Evolutionary conservation across 441 rosid species (phyloP), one percentile per base, ranked within the genome.

Genomic region (Manihot esculenta): DNA sequence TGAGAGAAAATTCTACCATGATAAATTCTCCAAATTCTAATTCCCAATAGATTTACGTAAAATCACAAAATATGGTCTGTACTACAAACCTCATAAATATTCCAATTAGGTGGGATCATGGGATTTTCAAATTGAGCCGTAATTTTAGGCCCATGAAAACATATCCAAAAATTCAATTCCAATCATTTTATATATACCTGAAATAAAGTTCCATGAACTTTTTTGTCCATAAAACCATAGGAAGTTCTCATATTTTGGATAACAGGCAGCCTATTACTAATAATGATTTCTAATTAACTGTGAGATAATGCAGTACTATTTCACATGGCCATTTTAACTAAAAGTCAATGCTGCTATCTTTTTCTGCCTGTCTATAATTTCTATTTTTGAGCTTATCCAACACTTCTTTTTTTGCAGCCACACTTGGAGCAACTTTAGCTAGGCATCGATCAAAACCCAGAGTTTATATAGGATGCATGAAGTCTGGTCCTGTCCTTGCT

Each of bases 401-500:
- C 33, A 54, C n/a, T n/a, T n/a, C n/a, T 54, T 20, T 42, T 64
- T 74, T 62, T 83, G 75, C 84, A 91, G 94, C 87, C 70, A 91
- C 91, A 1, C 86, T 89, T 8, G 91, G 93, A 66, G 82, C 94
- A 68, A 90, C 91, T 23, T 78, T 91, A 74, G 79, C 77, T 35
- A 84, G 90, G 72, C 87, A 91, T 74, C 84, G 86, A 69, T 76
- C 85, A 70, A 89, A 84, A 69, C 85, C 91, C 44, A 85, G 94
- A 72, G 87, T 89, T 27, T 91, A 91, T 66, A 86, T 87, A 50
- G 97, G 97, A 44, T 91, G 97, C 83, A 91, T 91, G 97, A 91
- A 91, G 76, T 91, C 97, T 53, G 94, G 97, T 76, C 94, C 91
- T 1, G 94, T 91, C 72, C 93, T 91, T 66, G 88, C 94, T 72